Evolutionary conservation across 2,329 filamentous ascomycete species (phyloP), one percentile per base, ranked within the genome.

Genomic region (Lecanicillium sp.): DNA sequence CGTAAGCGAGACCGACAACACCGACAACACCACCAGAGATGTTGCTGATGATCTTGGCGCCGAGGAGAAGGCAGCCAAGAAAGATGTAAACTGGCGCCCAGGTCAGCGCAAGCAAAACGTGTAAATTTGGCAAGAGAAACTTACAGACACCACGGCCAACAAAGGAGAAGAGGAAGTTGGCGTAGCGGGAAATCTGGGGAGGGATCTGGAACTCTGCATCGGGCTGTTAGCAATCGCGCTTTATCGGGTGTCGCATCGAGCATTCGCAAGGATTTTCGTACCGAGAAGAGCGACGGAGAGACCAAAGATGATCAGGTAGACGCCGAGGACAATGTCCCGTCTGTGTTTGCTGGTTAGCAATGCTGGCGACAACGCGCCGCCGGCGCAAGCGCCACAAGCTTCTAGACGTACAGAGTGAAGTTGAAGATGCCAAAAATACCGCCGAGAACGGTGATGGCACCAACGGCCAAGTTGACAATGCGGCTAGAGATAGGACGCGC

Each of bases 111-210:
- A 9, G 17, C 9, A 21, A 17, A 19, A 11, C 27, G 29, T 45
- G 44, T 24, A 23, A 0, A 6, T 3, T 3, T 39, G 12, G 14
- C 10, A 32, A 29, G 12, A 45, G 27, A 30, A 14, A 83, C 89
- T 71, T 81, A 95, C 90, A 97, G 66, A 89, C 77, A 69, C 93
- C 93, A 64, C 93, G 90, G 53, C 93, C 93, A 58, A 97, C 72
- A 77, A 98, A 97, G 50, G 88, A 95, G 76, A 97, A 97, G 69
- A 97, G 84, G 76, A 98, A 98, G 10, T 89, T 95, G 47, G 90
- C 91, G 74, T 97, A 95, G 71, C 89, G 85, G 50, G 90, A 86
- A 47, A 95, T 78, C 66, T 95, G 90, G 51, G 90, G 88, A 43
- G 93, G 91, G 59, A 96, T 91, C 69, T 95, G 86, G 73, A 97